These are phyloP conservation scores for Conidiobolus incongruus DNA, from an alignment of 371 early-diverging fungal species.

Conservation along the genomic window DNA sequence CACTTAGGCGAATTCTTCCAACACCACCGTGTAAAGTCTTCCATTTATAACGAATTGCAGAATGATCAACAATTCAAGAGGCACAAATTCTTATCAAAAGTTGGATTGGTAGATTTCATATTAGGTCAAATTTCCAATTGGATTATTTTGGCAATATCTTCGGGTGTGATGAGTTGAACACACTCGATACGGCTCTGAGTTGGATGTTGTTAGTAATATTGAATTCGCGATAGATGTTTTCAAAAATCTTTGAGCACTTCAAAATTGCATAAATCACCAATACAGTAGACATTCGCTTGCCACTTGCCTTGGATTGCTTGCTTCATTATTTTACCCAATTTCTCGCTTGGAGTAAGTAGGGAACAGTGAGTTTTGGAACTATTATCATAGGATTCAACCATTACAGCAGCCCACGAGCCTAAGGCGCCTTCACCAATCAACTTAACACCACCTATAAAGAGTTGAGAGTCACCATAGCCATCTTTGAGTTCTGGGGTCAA, in stretches of 20 bases:
- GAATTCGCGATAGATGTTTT: background rate
- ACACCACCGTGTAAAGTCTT: slow-evolving; percentile 11
- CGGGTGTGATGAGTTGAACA: slow-evolving; percentile 14
- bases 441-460: slow-evolving; percentile 15
- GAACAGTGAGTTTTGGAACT: slow-evolving; percentile 10
- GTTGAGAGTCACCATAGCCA: no score
- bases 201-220: background rate
- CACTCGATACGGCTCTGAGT: slow-evolving; percentile 19
- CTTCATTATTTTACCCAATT: slow-evolving; percentile 4
- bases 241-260: slow-evolving; percentile 10
- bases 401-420: slow-evolving; percentile 19
- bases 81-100: slow-evolving; percentile 18
- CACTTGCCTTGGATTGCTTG: slow-evolving; percentile 11
- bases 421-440: slow-evolving; percentile 21
- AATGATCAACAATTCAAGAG: slow-evolving; percentile 13
- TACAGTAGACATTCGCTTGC: slow-evolving; percentile 18
- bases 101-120: slow-evolving; percentile 23
- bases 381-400: slow-evolving; percentile 14
- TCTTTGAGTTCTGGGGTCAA: no score
- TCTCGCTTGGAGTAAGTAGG: slow-evolving; percentile 5
- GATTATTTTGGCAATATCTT: slow-evolving; percentile 12
- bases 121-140: slow-evolving; percentile 15
- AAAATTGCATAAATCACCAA: slow-evolving; percentile 18
- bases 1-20: slow-evolving; percentile 13
- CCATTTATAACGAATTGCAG: slow-evolving; percentile 14